Evolutionary conservation across 345 rosid genomes (phyloP), one percentile per base, ranked within the genome.

Genomic region (Noccaea caerulescens): DNA sequence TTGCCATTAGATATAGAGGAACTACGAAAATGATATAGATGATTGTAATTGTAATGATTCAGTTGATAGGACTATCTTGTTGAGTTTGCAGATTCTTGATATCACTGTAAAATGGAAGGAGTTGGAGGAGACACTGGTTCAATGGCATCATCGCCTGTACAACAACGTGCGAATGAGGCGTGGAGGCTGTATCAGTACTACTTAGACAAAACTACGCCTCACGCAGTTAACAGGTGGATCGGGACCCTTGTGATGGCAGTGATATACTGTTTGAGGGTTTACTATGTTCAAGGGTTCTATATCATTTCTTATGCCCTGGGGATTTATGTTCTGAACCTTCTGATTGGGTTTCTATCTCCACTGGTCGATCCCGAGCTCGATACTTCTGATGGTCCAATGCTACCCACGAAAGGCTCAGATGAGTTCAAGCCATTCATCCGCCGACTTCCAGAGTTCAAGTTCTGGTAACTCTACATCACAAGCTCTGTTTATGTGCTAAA

Each of bases 381-480:
- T 63, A 62, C 43, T 59, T 75, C 88, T 4, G 91, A 88, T 71
- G 95, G 91, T 60, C 85, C 96, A 47, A 41, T 77, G 41, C 69
- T 92, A 62, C 96, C 98, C 0, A 92, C 96, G 2, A 92, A 85
- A 80, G 91, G 89, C 56, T 92, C 98, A 25, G 95, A 92, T 75
- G 98, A 92, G 78, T 92, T 92, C 83, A 89, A 85, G 84, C 96
- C 96, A 0, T 92, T 89, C 72, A 89, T 92, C 66, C 91, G 96
- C 37, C 84, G 98, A 33, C 95, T 92, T 52, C 98, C 98, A 0
- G 96, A 92, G 87, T 90, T 92, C 49, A 92, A 92, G 75, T 92
- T 90, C 83, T 92, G 96, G 96, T 92, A 86, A 82, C 39, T 20
- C 36, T 58, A 44, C 44, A 20, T 10, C 18, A 16, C 11, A 5